Conservation (phyloP, 208 protist species). For the Leptomonas pyrrhocoris region DNA sequence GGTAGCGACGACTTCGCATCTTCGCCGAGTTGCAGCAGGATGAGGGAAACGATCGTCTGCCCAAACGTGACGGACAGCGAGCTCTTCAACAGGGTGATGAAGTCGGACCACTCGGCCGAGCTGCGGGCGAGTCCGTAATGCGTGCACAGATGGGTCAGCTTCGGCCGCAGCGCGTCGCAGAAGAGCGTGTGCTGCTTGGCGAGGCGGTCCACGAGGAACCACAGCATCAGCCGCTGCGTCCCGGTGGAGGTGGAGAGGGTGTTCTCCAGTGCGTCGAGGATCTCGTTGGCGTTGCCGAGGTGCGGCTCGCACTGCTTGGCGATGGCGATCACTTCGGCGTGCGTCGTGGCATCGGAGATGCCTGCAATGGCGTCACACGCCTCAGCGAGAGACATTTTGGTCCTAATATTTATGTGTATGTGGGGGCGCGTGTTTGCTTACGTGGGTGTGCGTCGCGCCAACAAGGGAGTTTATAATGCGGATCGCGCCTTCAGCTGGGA, state of each 20-base stretch:
- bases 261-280: constrained; percentile 83
- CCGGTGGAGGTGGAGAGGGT: constrained; percentile 57
- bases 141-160: constrained; percentile 58
- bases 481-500: too few species aligned
- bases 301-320: constrained; percentile 71
- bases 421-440: too few species aligned
- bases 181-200: constrained; percentile 84
- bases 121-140: constrained; percentile 39
- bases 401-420: background rate
- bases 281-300: constrained; percentile 57
- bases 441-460: too few species aligned
- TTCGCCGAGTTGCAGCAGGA: constrained; percentile 68
- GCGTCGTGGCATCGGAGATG: constrained; percentile 57
- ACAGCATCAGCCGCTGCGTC: constrained; percentile 65
- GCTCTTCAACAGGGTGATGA: constrained; percentile 66
- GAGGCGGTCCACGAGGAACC: constrained; percentile 86
- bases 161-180: constrained; percentile 74
- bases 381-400: constrained; percentile 59
- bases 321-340: constrained; percentile 46
- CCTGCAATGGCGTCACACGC: constrained; percentile 78
- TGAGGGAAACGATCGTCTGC: constrained; percentile 69
- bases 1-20: constrained; percentile 8
- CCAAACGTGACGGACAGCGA: constrained; percentile 86
- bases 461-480: too few species aligned
- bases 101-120: constrained; percentile 62